Base-by-base conservation (phyloP, 352 stramenopile genomes). In the Blastocystis sp. region DNA sequence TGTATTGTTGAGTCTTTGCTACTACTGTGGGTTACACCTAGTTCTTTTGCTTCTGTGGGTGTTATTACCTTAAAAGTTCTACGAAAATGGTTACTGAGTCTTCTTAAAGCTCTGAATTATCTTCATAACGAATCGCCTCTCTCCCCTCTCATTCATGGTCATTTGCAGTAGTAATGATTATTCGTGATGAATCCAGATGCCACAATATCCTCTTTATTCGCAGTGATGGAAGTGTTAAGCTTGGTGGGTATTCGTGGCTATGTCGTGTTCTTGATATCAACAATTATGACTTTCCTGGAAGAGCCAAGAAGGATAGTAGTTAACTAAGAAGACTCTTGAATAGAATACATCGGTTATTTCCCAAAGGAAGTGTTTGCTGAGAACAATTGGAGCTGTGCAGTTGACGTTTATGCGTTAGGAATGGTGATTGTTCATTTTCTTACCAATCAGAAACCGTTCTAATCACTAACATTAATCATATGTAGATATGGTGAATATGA, bases 191-290 rank as follows among this genome's bases (percentile, higher is more conserved):
- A 27, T n/a, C 1, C 42, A 84, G 73, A 84, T 84, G 73, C 24
- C 73, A 84, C 30, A 84, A 84, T 44, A 60, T 84, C 42, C 73
- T 84, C 22, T 84, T 84, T 44, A 37, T 84, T 51, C 48, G 73
- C 35, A 56, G 73, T 40, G 73, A 84, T 69, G 73, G 73, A 24
- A 53, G 57, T 66, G 73, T 84, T 1, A 30, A 44, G 11, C 51
- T 84, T 24, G 73, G 73, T 17, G 73, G 73, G 1, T 84, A 84
- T 22, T 17, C 73, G 2, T 84, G 73, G 73, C 15, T 84, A 24
- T 66, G 48, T n/a, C 73, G 56, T 19, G 48, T 37, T 1, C n/a
- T 27, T 9, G 73, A 84, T 30, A 42, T 30, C 40, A 27, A 27
- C 17, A 62, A 84, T 22, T 84, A 84, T n/a, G 51, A 68, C 51